phyloP scores from a whole-genome alignment of 306 rosid species.

The Abrus precatorius region DNA sequence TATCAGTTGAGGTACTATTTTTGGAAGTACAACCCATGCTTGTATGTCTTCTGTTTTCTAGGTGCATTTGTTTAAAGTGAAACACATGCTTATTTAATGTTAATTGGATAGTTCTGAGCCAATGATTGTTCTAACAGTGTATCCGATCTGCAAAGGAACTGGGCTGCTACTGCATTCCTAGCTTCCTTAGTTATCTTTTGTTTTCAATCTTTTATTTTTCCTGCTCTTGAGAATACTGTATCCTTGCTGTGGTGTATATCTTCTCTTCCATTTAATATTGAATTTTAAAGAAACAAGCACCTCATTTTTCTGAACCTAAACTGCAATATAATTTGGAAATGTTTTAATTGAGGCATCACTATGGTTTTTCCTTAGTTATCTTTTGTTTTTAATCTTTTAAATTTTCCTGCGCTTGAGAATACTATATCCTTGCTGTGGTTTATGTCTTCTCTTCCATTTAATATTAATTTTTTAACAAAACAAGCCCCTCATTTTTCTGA shows the following conservation, averaged over 20 bases:
- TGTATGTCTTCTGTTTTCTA: conserved; percentile 38
- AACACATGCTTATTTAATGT: background rate
- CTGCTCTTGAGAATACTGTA: background rate
- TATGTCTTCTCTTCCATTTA: conserved; percentile 5
- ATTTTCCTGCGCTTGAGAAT: background rate
- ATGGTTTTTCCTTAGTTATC: conserved; percentile 5
- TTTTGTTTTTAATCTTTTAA: background rate
- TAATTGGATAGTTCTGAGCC: conserved; percentile 3
- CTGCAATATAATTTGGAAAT: conserved; percentile 22
- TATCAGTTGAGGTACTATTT: conserved; percentile 85
- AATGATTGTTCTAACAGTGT: conserved; percentile 20
- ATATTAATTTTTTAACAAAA: background rate
- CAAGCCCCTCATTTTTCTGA: background rate
- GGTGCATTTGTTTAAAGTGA: conserved; percentile 33
- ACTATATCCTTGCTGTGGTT: background rate
- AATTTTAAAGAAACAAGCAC: background rate
- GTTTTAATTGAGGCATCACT: conserved; percentile 25
- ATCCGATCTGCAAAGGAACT: conserved; percentile 14
- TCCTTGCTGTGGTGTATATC: background rate
- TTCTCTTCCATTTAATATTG: conserved; percentile 3
- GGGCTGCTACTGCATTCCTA: conserved; percentile 5
- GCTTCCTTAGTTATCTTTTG: background rate
- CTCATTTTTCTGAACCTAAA: background rate
- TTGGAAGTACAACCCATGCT: conserved; percentile 23
- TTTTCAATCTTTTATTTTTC: background rate